Conservation (phyloP, 2,329 filamentous ascomycete genomes). For the Lecanicillium sp. region DNA sequence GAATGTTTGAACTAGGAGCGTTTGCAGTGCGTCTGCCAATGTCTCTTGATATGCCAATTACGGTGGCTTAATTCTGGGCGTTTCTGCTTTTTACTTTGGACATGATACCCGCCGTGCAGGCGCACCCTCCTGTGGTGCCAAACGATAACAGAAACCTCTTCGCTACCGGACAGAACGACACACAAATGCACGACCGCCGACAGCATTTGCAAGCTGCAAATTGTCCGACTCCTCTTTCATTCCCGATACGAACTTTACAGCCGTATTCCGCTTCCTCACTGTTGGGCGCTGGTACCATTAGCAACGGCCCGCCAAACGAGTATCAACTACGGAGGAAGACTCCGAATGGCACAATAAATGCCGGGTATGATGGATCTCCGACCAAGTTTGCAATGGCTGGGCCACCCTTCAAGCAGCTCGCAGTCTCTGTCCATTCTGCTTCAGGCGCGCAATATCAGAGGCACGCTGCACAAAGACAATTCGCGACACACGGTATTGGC, state of each 20-base stretch:
- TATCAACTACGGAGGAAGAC: constrained; percentile 86
- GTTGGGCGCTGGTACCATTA: too few relatives aligned
- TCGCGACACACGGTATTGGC: too few relatives aligned
- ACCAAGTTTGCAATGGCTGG: constrained; percentile 64
- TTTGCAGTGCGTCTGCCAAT: constrained; percentile 9
- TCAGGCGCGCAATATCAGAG: not conserved
- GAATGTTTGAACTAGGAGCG: constrained; percentile 6
- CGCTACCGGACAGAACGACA: constrained; percentile 12
- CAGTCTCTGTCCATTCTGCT: constrained; percentile 47
- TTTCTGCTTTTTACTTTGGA: constrained; percentile 16
- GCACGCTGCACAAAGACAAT: not conserved
- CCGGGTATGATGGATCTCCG: constrained; percentile 80
- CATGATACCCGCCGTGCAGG: constrained; percentile 45
- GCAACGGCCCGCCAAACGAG: constrained; percentile 34
- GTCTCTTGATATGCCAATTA: constrained; percentile 5
- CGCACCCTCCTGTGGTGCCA: constrained; percentile 42
- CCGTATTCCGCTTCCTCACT: not conserved
- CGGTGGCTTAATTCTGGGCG: constrained; percentile 5
- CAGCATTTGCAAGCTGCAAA: constrained; percentile 19
- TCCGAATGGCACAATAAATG: constrained; percentile 84
- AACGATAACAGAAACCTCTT: constrained; percentile 28
- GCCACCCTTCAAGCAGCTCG: constrained; percentile 74
- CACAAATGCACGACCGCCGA: constrained; percentile 13
- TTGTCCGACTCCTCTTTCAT: constrained; percentile 13
- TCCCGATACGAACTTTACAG: constrained; percentile 12